Base-by-base conservation (phyloP, 257 asterid genomes). In the Plantago ovata region DNA sequence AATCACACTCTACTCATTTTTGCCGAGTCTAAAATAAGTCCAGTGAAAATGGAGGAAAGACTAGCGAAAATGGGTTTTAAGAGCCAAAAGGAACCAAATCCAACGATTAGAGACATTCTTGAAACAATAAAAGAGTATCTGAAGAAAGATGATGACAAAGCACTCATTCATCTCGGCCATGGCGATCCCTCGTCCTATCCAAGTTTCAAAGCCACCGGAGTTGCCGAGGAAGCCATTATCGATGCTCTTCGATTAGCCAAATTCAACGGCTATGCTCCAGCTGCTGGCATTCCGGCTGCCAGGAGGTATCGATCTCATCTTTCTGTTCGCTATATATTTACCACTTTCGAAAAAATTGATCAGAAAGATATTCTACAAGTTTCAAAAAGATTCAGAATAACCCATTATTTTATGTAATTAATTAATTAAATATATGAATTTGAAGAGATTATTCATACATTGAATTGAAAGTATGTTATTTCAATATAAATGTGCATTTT, bases 101-200 rank as follows among this genome's bases (percentile, higher is more conserved):
- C 81, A 70, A 61, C 95, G 77, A 77, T 88, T 70, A 69, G 89
- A 79, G 84, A 81, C n/a, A 72, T 69, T 79, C 71, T 75, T 3
- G 75, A 60, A 44, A 63, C 21, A 7, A 3, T 71, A 12, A 71
- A 62, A 49, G 32, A 9, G 13, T 63, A 68, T 48, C 61, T 86
- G 16, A 75, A 75, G 14, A 22, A 55, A 33, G 62, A 61, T 11
- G 87, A 79, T 9, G 14, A 58, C 16, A 75, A 82, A 72, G 58
- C 53, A 10, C 56, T 67, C 3, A 69, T 86, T 53, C 85, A 81
- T 69, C 83, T 86, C 10, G 80, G 87, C 32, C 82, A 61, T 68
- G 95, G 93, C 8, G 93, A 86, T 61, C 93, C 95, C 7, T 74
- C 85, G 15, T 69, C 75, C 2, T 81, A 79, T 28, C 84, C 89